Evolutionary conservation across 2,329 filamentous ascomycete species (phyloP).

Genomic region (Claviceps sp.): DNA sequence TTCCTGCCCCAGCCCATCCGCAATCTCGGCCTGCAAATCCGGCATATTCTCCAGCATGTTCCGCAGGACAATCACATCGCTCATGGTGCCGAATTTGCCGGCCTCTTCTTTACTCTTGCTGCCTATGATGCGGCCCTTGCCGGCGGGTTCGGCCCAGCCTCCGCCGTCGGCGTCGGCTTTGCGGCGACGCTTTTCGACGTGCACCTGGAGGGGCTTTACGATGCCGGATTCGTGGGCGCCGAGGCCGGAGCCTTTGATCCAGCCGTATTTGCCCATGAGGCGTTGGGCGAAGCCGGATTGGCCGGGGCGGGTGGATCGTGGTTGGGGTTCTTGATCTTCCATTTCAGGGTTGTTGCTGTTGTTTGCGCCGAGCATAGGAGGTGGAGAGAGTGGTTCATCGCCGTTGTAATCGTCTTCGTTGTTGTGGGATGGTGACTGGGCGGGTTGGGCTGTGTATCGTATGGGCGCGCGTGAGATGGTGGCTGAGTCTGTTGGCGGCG

Average conservation of each 20-base stretch:
- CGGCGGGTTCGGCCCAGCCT: slow-evolving; percentile 56
- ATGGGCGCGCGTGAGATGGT: slow-evolving; percentile 69
- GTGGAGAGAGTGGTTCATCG: slow-evolving; percentile 25
- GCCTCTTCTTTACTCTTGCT: slow-evolving; percentile 42
- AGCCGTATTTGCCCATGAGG: slow-evolving; percentile 87
- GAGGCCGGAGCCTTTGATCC: slow-evolving; percentile 76
- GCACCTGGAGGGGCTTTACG: slow-evolving; percentile 65
- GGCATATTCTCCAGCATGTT: slow-evolving; percentile 78
- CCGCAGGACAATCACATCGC: slow-evolving; percentile 65
- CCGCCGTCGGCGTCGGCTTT: slow-evolving; percentile 66
- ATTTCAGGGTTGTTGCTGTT: slow-evolving; percentile 12
- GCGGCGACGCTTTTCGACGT: slow-evolving; percentile 78
- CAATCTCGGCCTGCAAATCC: slow-evolving; percentile 64
- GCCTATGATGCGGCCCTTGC: slow-evolving; percentile 68
- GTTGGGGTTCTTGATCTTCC: slow-evolving; percentile 24
- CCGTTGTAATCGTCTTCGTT: slow-evolving; percentile 21
- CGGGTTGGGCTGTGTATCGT: slow-evolving; percentile 42
- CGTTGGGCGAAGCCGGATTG: slow-evolving; percentile 77
- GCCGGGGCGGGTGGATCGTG: slow-evolving; percentile 55
- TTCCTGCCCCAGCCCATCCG: slow-evolving; percentile 68
- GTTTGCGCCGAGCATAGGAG: slow-evolving; percentile 34
- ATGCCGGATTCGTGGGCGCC: slow-evolving; percentile 76
- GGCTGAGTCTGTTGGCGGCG: slow-evolving; percentile 29
- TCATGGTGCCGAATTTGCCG: slow-evolving; percentile 56
- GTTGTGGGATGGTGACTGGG: slow-evolving; percentile 14